Conservation (phyloP, 768 basidiomycete species). For the Boletus subcaerulescens region DNA sequence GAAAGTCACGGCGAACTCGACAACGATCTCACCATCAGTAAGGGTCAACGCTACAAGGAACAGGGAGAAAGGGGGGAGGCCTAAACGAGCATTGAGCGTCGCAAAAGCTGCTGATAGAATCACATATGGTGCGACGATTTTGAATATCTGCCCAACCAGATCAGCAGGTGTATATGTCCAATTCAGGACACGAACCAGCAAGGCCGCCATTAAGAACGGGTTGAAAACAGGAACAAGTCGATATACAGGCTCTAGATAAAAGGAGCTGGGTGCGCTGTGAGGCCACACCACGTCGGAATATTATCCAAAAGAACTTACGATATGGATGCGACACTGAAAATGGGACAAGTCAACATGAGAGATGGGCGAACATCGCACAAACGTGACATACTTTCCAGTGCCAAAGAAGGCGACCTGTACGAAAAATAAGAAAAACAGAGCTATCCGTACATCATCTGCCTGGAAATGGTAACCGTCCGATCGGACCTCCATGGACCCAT, state of each 20-base stretch:
- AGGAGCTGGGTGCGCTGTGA: constrained; percentile 46
- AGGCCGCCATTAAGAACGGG: constrained; percentile 77
- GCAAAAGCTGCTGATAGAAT: constrained; percentile 70
- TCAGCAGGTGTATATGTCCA: constrained; percentile 3
- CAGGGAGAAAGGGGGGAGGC: constrained; percentile 75
- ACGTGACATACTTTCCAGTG: constrained; percentile 65
- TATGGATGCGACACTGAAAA: constrained; percentile 71
- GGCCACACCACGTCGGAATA: neutral
- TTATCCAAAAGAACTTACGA: constrained; percentile 46
- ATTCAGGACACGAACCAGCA: constrained; percentile 47
- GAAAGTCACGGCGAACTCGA: neutral
- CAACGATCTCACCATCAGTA: constrained; percentile 8
- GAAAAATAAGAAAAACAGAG: constrained; percentile 81
- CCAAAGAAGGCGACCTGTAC: constrained; percentile 87
- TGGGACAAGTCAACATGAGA: neutral
- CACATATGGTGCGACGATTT: constrained; percentile 78
- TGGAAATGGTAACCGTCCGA: constrained; percentile 41
- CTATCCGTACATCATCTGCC: constrained; percentile 66
- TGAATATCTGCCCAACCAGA: constrained; percentile 55
- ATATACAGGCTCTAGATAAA: constrained; percentile 87
- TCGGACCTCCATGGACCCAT: neutral
- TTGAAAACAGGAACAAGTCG: constrained; percentile 73
- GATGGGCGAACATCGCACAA: neutral
- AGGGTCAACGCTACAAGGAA: constrained; percentile 75
- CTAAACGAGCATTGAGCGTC: constrained; percentile 61